phyloP scores from a whole-genome alignment of 148 eudicot species.

The Dianthus caryophyllus region DNA sequence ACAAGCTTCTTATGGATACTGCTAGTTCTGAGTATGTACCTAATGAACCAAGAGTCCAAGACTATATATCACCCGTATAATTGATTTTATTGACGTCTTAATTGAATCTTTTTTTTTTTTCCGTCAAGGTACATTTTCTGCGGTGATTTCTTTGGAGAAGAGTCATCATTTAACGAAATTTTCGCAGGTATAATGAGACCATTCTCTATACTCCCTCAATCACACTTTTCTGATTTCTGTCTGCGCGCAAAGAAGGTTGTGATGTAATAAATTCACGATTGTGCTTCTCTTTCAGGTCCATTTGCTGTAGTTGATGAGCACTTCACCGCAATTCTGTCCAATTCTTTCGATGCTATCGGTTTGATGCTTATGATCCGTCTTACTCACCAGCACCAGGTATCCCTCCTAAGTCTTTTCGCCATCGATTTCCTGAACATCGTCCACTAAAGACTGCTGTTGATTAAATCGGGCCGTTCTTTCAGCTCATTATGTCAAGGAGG shows the following conservation, averaged over 20 bases:
- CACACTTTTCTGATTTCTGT: background rate
- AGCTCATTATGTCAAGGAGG: constrained; percentile 95
- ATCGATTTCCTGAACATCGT: background rate
- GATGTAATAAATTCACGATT: background rate
- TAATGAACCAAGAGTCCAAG: background rate
- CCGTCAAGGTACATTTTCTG: constrained; percentile 87
- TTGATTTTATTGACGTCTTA: constrained; percentile 1
- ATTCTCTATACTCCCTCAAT: background rate
- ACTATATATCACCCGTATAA: no score
- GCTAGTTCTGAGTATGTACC: constrained; percentile 89
- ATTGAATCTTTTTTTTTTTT: constrained; percentile 11
- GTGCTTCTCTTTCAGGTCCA: constrained; percentile 54
- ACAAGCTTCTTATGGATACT: constrained; percentile 96
- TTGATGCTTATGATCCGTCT: constrained; percentile 98
- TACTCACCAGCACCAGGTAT: constrained; percentile 96
- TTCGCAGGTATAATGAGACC: constrained; percentile 60
- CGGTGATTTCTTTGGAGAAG: constrained; percentile 92
- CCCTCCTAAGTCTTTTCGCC: background rate
- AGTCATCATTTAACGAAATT: constrained; percentile 80
- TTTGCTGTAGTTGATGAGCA: constrained; percentile 86
- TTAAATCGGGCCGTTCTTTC: constrained; percentile 20
- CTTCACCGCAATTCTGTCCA: constrained; percentile 70
- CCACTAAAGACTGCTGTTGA: background rate
- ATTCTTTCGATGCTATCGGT: constrained; percentile 92
- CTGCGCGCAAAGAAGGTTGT: background rate